A percentile compares a stretch with the other conserved stretches of the same genome.
phyloP scores from a whole-genome alignment of 768 basidiomycete genomes.

The Rhodotorula babjevae region DNA sequence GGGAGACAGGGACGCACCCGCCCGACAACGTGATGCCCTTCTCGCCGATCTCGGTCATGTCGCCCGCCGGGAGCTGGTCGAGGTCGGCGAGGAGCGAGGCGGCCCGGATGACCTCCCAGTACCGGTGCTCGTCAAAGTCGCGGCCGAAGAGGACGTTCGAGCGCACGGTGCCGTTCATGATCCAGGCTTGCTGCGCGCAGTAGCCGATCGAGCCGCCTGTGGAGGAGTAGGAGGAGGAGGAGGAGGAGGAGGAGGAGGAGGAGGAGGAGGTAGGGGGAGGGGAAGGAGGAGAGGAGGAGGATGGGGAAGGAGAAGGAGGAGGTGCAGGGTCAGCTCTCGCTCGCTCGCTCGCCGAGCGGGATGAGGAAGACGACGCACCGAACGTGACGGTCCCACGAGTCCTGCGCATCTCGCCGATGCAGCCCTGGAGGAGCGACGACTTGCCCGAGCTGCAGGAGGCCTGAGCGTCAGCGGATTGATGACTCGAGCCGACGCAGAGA shows the following conservation, averaged over 20 bases:
- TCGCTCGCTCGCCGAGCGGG: too few relatives aligned
- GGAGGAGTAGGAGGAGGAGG: too few relatives aligned
- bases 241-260: too few relatives aligned
- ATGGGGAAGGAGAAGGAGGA: too few relatives aligned
- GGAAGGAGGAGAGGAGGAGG: too few relatives aligned
- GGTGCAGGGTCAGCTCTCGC: too few relatives aligned
- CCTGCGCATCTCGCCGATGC: conserved; percentile 78
- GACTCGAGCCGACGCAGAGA: not conserved
- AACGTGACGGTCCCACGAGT: conserved; percentile 64
- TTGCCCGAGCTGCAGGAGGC: conserved; percentile 51
- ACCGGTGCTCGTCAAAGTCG: conserved; percentile 67
- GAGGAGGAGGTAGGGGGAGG: too few relatives aligned
- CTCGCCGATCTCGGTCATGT: conserved; percentile 59
- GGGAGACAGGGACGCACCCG: conserved; percentile 42
- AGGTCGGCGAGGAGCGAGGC: conserved; percentile 24
- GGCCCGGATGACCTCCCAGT: conserved; percentile 1
- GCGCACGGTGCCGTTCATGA: conserved; percentile 71
- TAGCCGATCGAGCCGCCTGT: conserved; percentile 7
- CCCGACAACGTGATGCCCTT: conserved; percentile 84
- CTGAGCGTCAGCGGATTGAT: not conserved
- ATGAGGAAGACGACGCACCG: not conserved
- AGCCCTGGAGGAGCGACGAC: conserved; percentile 65
- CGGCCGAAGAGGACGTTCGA: conserved; percentile 86
- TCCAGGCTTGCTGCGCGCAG: conserved; percentile 57
- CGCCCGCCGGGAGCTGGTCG: conserved; percentile 28